Conservation (phyloP, 805 yeast species). For the Kuraishia cidri region DNA sequence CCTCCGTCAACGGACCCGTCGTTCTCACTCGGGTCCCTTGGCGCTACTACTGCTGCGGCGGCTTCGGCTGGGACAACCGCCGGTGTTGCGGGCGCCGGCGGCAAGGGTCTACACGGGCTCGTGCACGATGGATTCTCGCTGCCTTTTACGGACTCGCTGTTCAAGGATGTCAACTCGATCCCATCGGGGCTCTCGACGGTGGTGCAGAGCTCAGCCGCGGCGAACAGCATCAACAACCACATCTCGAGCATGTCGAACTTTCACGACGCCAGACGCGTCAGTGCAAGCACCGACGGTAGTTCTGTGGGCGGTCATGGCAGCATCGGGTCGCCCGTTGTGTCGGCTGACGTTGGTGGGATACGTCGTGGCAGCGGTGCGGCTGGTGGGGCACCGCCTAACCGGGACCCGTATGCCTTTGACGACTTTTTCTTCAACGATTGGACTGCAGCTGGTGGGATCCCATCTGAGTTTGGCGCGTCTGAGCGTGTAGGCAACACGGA, state of each 20-base stretch:
- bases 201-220: slow-evolving; percentile 2
- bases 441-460: slow-evolving; percentile 8
- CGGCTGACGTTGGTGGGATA: not conserved
- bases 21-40: too few species aligned
- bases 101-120: too few species aligned
- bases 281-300: slow-evolving; percentile 1
- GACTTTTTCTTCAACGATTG: slow-evolving; percentile 17
- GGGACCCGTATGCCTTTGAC: slow-evolving; percentile 13
- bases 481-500: too few species aligned
- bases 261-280: slow-evolving; percentile 1
- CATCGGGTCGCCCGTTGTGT: not conserved
- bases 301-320: not conserved
- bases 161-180: slow-evolving; percentile 2
- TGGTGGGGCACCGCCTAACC: not conserved
- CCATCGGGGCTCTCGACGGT: slow-evolving; percentile 5
- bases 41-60: not conserved
- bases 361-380: not conserved
- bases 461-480: not conserved
- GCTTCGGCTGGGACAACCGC: not conserved
- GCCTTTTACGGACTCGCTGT: not conserved
- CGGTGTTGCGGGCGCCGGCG: not conserved
- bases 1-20: too few species aligned
- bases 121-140: not conserved
- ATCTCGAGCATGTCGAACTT: slow-evolving; percentile 1
- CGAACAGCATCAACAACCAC: slow-evolving; percentile 2